These are phyloP conservation scores for Ceratocystis harringtonii DNA, from an alignment of 2,329 filamentous ascomycete genomes.

Conservation along the genomic window DNA sequence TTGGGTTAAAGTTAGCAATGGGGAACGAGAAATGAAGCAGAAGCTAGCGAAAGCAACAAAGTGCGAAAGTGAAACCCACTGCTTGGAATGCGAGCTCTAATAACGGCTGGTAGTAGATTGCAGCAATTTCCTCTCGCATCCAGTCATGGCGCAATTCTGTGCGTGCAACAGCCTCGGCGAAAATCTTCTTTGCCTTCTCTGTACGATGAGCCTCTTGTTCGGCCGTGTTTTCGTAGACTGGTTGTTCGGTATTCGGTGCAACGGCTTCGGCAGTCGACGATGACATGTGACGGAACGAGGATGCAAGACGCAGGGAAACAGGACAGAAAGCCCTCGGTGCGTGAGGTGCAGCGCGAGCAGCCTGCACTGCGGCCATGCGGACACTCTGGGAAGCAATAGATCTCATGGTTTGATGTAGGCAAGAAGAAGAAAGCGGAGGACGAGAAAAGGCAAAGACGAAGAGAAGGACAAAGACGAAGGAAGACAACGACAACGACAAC, in stretches of 20 bases:
- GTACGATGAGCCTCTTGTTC: neutral
- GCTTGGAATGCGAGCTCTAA: conserved; percentile 64
- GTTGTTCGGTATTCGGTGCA: neutral
- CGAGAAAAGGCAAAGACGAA: neutral
- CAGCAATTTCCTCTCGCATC: conserved; percentile 66
- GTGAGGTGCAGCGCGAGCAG: neutral
- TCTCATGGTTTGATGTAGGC: neutral
- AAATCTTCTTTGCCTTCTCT: conserved; percentile 21
- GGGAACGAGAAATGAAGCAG: neutral
- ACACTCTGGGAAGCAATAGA: neutral
- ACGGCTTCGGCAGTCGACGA: conserved; percentile 5
- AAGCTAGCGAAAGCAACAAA: neutral
- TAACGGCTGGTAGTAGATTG: conserved; percentile 68
- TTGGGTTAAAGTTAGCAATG: conserved; percentile 24
- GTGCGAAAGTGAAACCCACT: conserved; percentile 31
- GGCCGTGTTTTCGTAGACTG: neutral
- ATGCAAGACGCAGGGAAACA: neutral
- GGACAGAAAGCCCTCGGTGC: neutral
- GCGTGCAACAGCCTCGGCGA: conserved; percentile 43
- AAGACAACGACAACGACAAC: neutral
- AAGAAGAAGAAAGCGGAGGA: neutral
- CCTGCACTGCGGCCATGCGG: neutral
- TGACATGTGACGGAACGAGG: neutral
- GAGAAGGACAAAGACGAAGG: no score
- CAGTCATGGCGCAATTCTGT: conserved; percentile 53